A percentile compares a stretch with the other conserved stretches of the same genome.
Evolutionary conservation across 2,329 filamentous ascomycete species (phyloP).

Genomic region (Akanthomyces muscarius): DNA sequence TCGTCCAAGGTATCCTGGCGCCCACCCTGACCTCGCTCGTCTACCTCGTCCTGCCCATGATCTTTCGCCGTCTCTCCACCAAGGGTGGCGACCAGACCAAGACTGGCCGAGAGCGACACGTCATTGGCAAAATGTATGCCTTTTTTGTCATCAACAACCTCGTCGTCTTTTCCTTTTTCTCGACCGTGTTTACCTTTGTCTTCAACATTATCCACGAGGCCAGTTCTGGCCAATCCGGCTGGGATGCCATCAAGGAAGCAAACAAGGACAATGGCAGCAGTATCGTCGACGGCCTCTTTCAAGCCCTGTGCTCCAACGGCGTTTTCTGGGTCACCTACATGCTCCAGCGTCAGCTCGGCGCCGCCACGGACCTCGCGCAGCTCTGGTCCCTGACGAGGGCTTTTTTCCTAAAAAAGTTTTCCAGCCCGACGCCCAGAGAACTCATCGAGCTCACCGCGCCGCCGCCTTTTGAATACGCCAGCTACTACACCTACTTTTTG

Average conservation of each 20-base stretch:
- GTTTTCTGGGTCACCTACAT: constrained; percentile 94
- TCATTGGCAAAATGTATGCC: constrained; percentile 82
- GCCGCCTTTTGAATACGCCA: constrained; percentile 88
- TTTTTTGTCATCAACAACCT: constrained; percentile 99
- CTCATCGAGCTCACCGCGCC: constrained; percentile 91
- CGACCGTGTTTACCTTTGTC: constrained; percentile 72
- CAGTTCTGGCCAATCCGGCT: constrained; percentile 51
- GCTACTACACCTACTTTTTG: constrained; percentile 97
- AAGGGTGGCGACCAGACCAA: constrained; percentile 86
- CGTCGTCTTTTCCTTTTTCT: constrained; percentile 89
- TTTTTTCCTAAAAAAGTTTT: constrained; percentile 79
- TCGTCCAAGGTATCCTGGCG: constrained; percentile 87
- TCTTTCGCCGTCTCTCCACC: constrained; percentile 83
- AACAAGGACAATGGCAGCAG: constrained; percentile 33
- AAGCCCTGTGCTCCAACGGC: constrained; percentile 75
- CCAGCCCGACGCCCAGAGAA: constrained; percentile 82
- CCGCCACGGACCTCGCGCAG: constrained; percentile 90
- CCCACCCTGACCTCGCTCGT: constrained; percentile 83
- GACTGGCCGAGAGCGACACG: constrained; percentile 85
- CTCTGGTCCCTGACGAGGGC: constrained; percentile 78
- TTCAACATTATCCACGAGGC: constrained; percentile 59
- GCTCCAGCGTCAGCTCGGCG: constrained; percentile 86
- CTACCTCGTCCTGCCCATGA: constrained; percentile 82
- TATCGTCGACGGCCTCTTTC: constrained; percentile 61
- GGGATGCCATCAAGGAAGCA: constrained; percentile 63